Evolutionary conservation across 768 basidiomycete genomes (phyloP).

Genomic region (Pholiota molesta): DNA sequence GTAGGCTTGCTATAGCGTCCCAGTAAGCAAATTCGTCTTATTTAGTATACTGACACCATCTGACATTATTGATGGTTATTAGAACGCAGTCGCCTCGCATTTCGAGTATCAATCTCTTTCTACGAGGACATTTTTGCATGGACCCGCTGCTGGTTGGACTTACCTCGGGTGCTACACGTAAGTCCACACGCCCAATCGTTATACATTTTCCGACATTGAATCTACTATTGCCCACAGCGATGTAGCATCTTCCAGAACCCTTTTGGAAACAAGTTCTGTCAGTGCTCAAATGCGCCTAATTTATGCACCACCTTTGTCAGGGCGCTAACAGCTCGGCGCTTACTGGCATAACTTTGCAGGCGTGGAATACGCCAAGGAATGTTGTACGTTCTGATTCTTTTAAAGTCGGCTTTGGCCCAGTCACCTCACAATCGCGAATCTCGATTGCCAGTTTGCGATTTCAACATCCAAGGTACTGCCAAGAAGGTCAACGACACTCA

Average conservation of each 20-base stretch:
- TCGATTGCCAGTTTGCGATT: constrained; percentile 17
- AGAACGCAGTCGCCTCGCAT: neutral
- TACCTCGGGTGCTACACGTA: constrained; percentile 3
- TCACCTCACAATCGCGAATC: neutral
- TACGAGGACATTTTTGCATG: neutral
- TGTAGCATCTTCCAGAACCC: constrained; percentile 7
- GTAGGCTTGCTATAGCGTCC: neutral
- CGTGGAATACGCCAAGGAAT: constrained; percentile 15
- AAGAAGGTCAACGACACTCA: constrained; percentile 24
- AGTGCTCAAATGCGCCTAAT: constrained; percentile 10
- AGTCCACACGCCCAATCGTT: neutral
- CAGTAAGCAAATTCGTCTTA: neutral
- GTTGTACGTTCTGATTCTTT: constrained; percentile 10
- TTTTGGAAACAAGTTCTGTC: neutral
- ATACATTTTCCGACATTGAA: neutral
- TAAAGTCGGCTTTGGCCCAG: neutral
- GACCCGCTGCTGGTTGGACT: constrained; percentile 1
- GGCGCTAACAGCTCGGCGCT: neutral
- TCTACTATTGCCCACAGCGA: neutral
- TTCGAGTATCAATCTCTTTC: neutral
- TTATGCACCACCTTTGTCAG: constrained; percentile 10
- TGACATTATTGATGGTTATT: neutral
- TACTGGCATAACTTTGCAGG: constrained; percentile 10
- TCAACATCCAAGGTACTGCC: constrained; percentile 21
- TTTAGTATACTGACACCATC: no score